Evolutionary conservation across 768 basidiomycete genomes (phyloP), one percentile per base, ranked within the genome.

Genomic region (Rhodocollybia butyracea): DNA sequence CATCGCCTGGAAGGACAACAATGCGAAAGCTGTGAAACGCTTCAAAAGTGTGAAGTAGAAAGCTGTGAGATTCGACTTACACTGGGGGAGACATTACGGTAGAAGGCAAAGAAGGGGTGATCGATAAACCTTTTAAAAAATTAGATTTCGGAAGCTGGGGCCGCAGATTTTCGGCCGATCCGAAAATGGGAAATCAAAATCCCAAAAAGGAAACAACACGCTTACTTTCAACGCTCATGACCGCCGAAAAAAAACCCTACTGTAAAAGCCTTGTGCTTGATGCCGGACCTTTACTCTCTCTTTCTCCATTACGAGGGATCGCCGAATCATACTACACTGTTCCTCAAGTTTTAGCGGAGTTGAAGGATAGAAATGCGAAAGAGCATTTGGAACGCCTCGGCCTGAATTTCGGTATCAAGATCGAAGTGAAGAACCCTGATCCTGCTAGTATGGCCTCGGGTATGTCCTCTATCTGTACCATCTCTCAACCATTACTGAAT

Each of bases 1-100:
- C 97, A 72, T 99, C 97, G 50, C 97, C 97, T n/a, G 88, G 86
- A 40, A 99, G 85, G 51, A 95, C 81, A 32, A 86, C 90, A 67
- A 99, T 83, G 59, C 86, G 87, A 72, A 90, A 97, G 52, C 94
- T 95, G 62, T 10, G 15, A 10, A 22, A n/a, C 17, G 31, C 24
- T 11, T 34, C 10, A 50, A 4, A 22, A 21, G 6, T 10, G 13
- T 30, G 3, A 11, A 38, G 6, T 3, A 22, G n/a, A 13, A 34
- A 13, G 40, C 10, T 11, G 45, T 3, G 6, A 3, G 10, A 11
- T 22, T 11, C n/a, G 21, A 58, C 72, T 52, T 55, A 83, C 82
- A 75, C 71, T 75, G 73, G 78, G 19, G 66, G 62, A 34, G 77
- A 60, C 77, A 82, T 79, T 56, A 56, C 39, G 32, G 26, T 39